Percentiles rank a stretch among this genome's conserved stretches.
These are phyloP conservation scores for Aschersonia sp. DNA, from an alignment of 2,329 filamentous ascomycete species.

Conservation along the genomic window DNA sequence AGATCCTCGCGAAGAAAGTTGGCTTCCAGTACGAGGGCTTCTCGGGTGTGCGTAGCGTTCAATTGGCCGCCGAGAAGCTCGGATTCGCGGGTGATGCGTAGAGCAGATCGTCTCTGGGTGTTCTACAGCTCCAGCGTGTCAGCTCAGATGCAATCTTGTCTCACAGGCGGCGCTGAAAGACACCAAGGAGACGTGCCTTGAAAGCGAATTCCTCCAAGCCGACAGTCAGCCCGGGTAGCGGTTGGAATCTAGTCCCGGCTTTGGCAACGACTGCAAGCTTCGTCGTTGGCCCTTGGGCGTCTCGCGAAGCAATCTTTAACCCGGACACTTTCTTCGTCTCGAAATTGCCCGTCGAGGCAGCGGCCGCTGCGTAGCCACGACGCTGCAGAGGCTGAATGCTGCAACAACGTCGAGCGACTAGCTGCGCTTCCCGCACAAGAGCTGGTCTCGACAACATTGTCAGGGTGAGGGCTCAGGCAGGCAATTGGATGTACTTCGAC, in stretches of 20 bases:
- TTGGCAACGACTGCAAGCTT: constrained; percentile 86
- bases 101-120: constrained; percentile 73
- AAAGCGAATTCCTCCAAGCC: constrained; percentile 93
- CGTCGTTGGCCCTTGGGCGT: constrained; percentile 75
- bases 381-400: constrained; percentile 37
- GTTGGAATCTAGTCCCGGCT: constrained; percentile 87
- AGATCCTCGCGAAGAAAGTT: constrained; percentile 93
- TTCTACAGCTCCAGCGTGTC: constrained; percentile 43
- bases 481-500: constrained; percentile 34
- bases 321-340: constrained; percentile 75
- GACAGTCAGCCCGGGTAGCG: constrained; percentile 75
- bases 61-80: constrained; percentile 92
- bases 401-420: constrained; percentile 41
- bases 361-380: constrained; percentile 44
- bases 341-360: constrained; percentile 58
- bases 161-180: constrained; percentile 2
- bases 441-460: constrained; percentile 50
- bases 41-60: constrained; percentile 75
- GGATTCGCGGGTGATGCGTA: constrained; percentile 87
- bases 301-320: constrained; percentile 84
- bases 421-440: constrained; percentile 42
- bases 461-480: constrained; percentile 33
- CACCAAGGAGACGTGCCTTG: constrained; percentile 46
- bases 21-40: constrained; percentile 82
- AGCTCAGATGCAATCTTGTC: constrained; percentile 21